Conservation (phyloP, 2,329 filamentous ascomycete species). For the Aspergillus hortae region DNA sequence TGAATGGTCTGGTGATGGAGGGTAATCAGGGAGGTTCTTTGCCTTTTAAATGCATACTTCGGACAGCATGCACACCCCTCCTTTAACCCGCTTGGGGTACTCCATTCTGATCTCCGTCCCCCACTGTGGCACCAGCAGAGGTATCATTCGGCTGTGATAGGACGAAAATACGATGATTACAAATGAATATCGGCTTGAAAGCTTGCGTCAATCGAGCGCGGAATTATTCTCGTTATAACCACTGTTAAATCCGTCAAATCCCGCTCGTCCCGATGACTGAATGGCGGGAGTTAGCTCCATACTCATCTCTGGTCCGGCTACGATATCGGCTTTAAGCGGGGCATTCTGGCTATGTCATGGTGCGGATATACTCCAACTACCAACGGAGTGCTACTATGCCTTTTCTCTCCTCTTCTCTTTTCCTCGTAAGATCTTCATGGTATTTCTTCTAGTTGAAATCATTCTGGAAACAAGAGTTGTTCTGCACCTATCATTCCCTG, state of each 20-base stretch:
- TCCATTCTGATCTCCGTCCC: conserved; percentile 1
- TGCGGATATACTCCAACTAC: no score
- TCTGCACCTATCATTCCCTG: no score
- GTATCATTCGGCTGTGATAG: conserved; percentile 8
- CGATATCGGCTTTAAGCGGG: not conserved
- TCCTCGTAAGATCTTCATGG: no score
- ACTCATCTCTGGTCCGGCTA: not conserved
- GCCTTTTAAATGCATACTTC: not conserved
- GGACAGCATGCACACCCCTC: conserved; percentile 1
- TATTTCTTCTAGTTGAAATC: no score
- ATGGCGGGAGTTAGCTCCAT: not conserved
- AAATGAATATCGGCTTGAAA: conserved; percentile 6
- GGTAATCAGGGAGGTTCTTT: not conserved
- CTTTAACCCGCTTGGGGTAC: conserved; percentile 4
- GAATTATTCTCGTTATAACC: not conserved
- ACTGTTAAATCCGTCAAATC: not conserved
- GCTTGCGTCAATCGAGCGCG: conserved; percentile 3
- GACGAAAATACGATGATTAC: conserved; percentile 2
- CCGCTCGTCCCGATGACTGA: not conserved
- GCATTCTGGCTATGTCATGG: not conserved
- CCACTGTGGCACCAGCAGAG: conserved; percentile 3
- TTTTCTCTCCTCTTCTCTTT: no score
- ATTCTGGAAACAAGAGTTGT: no score
- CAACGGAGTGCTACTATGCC: no score
- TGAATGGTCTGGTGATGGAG: not conserved